Evolutionary conservation across 1,284 basidiomycete genomes (phyloP), one percentile per base, ranked within the genome.

Genomic region (Trichosporon coremiiforme): DNA sequence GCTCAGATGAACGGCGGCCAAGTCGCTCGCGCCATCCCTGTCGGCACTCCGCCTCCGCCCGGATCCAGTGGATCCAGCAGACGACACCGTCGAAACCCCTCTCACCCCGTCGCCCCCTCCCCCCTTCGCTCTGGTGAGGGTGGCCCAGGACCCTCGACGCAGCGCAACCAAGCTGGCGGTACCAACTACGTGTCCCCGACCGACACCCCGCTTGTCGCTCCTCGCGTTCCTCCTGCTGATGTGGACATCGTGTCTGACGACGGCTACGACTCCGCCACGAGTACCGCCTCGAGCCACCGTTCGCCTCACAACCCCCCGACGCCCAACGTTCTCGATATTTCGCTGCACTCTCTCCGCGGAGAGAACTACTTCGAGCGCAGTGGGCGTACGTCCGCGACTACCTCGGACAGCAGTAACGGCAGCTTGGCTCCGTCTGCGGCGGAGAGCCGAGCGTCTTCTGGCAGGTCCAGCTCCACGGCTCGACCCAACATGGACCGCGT

Each of bases 271-370:
- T 69, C 57, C 7, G 31, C 57, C 17, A 67, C 68, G 41, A 64
- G 17, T 20, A 41, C 64, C 8, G 67, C 65, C 29, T 64, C 47
- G 31, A 57, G 62, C 9, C 57, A 65, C 17, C 57, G 31, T 25
- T 68, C 70, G 6, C 68, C 70, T 12, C 85, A 85, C 70, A 87
- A 87, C 73, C 86, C 86, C 12, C 87, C 86, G 0, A 87, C 87
- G 31, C 87, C 87, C 0, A 85, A 86, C 68, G 75, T 85, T 29
- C 78, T 87, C 6, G 87, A 87, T 70, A 87, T 87, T 63, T 85
- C 84, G 13, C 75, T 87, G 63, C 85, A 86, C 57, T 80, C 80
- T 3, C 71, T 84, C 1, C 73, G 78, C 8, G 74, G 70, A 33
- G 68, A 71, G 22, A 75, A 75, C 64, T 82, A 81, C 69, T 84